Base-by-base conservation (phyloP, 768 basidiomycete genomes). In the Boletus sensibilis region DNA sequence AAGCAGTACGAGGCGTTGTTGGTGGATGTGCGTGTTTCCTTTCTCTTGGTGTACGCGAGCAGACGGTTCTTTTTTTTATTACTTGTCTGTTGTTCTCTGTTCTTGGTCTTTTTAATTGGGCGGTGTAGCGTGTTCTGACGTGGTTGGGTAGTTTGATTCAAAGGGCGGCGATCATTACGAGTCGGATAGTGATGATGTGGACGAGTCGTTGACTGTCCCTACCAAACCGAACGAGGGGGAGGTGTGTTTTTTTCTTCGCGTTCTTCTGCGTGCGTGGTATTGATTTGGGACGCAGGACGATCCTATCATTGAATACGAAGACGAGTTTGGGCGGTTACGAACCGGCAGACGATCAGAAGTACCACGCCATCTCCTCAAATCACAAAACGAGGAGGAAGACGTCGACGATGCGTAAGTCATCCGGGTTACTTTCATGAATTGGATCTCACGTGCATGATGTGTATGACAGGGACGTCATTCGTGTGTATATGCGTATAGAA, bases 321-420 rank as follows among this genome's bases (percentile, higher is more conserved):
- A 94, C 60, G 92, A 94, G 65, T 92, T 91, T 66, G 92, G 92
- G 35, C 84, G 92, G n/a, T 62, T 83, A 38, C 77, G 90, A 56
- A 88, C 81, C 1, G 83, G 81, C 18, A 79, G 78, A 49, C 80
- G 81, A 11, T 93, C 92, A 13, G 89, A 94, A 64, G 81, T 94
- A 1, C 92, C 92, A 39, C 79, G 89, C 35, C 74, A 88, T 56
- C 73, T 90, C 10, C 66, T 82, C 10, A 66, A 76, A 34, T 57
- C 73, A n/a, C 76, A 78, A 35, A 75, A 80, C 20, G 77, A 81
- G 23, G 74, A 76, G 33, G 56, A 55, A 27, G 42, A 14, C 2
- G 53, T 68, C 6, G 82, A 84, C 48, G 85, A 89, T 63, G 84
- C 83, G 83, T 86, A 66, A 52, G 82, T 78, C 45, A 1, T 23